Evolutionary conservation across 345 rosid species (phyloP).

Genomic region (Sapria himalayana): DNA sequence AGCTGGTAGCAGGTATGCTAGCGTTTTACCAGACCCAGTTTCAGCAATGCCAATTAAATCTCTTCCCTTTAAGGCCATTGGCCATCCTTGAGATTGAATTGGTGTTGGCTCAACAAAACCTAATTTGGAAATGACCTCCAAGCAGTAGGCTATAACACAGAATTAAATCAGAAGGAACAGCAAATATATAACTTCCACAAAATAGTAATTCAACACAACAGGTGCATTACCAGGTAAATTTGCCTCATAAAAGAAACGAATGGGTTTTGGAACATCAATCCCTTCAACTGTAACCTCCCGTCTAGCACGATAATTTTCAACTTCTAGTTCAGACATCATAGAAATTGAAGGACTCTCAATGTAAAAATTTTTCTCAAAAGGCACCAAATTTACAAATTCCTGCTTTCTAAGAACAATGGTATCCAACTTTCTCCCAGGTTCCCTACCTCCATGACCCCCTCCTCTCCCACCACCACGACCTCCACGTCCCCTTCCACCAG

Average conservation of each 20-base stretch:
- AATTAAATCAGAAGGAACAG: neutral
- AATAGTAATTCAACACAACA: neutral
- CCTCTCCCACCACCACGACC: constrained; percentile 22
- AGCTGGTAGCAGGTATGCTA: constrained; percentile 87
- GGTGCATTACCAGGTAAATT: constrained; percentile 50
- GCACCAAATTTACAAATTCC: constrained; percentile 55
- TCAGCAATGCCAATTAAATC: constrained; percentile 89
- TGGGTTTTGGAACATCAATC: constrained; percentile 61
- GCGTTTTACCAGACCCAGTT: constrained; percentile 95
- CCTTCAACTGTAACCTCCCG: constrained; percentile 71
- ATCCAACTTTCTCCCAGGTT: constrained; percentile 37
- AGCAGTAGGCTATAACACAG: constrained; percentile 38
- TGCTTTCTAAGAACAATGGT: constrained; percentile 44
- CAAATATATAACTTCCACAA: neutral
- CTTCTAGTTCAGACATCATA: constrained; percentile 60
- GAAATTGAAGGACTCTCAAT: constrained; percentile 39
- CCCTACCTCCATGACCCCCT: constrained; percentile 34
- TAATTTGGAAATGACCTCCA: constrained; percentile 55
- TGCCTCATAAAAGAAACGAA: constrained; percentile 58
- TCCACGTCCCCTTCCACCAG: constrained; percentile 13
- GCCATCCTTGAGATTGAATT: constrained; percentile 94
- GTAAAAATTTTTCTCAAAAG: constrained; percentile 78
- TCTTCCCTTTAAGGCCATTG: constrained; percentile 92
- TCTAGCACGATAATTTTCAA: constrained; percentile 26
- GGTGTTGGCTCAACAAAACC: constrained; percentile 93